Base-by-base conservation (phyloP, 2,329 filamentous ascomycete species). In the Microcyclospora pomicola region DNA sequence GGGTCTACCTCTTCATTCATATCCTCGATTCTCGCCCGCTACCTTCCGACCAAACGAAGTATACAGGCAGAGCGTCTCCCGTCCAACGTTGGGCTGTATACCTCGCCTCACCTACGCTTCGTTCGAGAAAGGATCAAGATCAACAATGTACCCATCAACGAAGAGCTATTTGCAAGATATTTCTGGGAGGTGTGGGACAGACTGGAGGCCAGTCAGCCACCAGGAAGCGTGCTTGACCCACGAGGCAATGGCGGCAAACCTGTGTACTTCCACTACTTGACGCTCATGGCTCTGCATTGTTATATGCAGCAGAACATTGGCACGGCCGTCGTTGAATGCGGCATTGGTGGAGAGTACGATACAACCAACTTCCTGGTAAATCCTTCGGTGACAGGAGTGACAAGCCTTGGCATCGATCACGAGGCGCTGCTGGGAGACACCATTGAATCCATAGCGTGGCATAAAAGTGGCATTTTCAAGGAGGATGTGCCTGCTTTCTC, bases 311-410 rank as follows among this genome's bases (percentile, higher is more conserved):
- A 91, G 56, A 78, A 80, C 1, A 77, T 95, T 0, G 69, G 78
- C 45, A 76, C 76, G 13, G 87, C 85, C 0, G 76, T 96, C 9
- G 71, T 96, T 27, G 91, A 98, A 62, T 93, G 85, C 52, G 91
- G 91, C 1, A 92, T 96, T 45, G 91, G 91, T 12, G 91, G 87
- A 35, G 84, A 94, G 61, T 86, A 86, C 52, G 88, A 96, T 54
- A 81, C 82, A 19, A 98, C 91, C 9, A 96, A 96, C 53, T 73
- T 96, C 15, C 61, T 98, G 5, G 66, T 70, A 9, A 69, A 73
- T 10, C 80, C 86, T 1, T 77, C 73, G 6, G 79, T 77, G 1
- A 73, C 77, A 1, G 82, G 80, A 0, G 77, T 95, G 29, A 79
- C 85, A 14, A 85, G 80, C 51, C 59, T 95, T 32, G 86, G 84